Evolutionary conservation across 2,329 filamentous ascomycete genomes (phyloP).

Genomic region (Claviceps sorghi): DNA sequence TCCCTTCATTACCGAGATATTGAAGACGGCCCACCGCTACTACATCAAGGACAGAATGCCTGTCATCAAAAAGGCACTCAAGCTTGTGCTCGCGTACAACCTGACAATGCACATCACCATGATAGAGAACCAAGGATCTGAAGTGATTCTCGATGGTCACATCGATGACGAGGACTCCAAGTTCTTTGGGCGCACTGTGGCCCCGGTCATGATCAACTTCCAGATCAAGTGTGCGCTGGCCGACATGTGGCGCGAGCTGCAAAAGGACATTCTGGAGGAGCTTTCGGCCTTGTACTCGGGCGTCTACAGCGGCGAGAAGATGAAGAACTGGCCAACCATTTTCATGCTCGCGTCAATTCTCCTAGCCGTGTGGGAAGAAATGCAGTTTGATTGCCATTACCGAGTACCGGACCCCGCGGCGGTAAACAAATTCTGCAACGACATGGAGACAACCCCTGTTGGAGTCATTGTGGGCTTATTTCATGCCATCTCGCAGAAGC

Average conservation of each 20-base stretch:
- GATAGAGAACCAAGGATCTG: slow-evolving; percentile 75
- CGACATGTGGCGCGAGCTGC: slow-evolving; percentile 94
- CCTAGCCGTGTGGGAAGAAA: slow-evolving; percentile 92
- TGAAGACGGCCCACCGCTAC: slow-evolving; percentile 90
- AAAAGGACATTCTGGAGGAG: slow-evolving; percentile 92
- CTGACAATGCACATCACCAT: slow-evolving; percentile 88
- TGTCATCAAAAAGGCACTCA: slow-evolving; percentile 87
- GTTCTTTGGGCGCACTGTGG: slow-evolving; percentile 78
- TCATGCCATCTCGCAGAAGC: slow-evolving; percentile 94
- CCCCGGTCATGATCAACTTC: slow-evolving; percentile 98
- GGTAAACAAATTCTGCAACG: slow-evolving; percentile 86
- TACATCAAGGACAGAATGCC: slow-evolving; percentile 78
- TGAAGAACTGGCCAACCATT: slow-evolving; percentile 98
- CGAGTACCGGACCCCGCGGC: slow-evolving; percentile 70
- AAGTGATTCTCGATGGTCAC: slow-evolving; percentile 63
- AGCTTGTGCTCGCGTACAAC: slow-evolving; percentile 91
- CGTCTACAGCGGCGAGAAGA: slow-evolving; percentile 90
- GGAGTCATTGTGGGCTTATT: slow-evolving; percentile 94
- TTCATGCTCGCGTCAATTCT: slow-evolving; percentile 94
- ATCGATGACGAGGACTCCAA: slow-evolving; percentile 78
- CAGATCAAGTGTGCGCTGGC: slow-evolving; percentile 96
- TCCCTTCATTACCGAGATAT: slow-evolving; percentile 84
- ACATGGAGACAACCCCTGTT: slow-evolving; percentile 93
- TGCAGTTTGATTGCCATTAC: slow-evolving; percentile 98
- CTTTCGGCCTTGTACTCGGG: slow-evolving; percentile 88